Conservation (phyloP, 1,139 yeast species). For the Nematodospora anomalae region DNA sequence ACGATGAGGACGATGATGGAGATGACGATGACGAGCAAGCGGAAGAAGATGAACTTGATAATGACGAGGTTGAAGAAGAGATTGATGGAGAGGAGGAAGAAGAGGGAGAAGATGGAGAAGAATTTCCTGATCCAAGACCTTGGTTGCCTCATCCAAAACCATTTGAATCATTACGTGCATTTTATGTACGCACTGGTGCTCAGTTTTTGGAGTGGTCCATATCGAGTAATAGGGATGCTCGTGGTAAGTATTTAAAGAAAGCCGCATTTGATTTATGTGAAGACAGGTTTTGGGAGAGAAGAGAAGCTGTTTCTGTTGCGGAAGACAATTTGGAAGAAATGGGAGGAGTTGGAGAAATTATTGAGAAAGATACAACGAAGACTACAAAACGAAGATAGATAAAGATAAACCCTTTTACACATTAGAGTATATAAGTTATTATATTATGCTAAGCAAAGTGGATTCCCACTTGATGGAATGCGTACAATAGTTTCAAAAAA, state of each 20-base stretch:
- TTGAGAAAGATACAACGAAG: constrained; percentile 71
- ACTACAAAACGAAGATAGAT: constrained; percentile 42
- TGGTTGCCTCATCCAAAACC: constrained; percentile 98
- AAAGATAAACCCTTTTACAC: neutral
- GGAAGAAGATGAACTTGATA: constrained; percentile 52
- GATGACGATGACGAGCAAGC: constrained; percentile 69
- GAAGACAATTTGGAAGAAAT: constrained; percentile 88
- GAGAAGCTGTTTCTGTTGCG: constrained; percentile 84
- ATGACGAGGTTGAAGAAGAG: constrained; percentile 50
- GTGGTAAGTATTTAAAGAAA: constrained; percentile 87
- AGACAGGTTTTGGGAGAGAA: constrained; percentile 98
- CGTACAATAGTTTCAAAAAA: constrained; percentile 80
- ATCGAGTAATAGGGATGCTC: constrained; percentile 77
- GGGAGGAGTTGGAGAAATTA: constrained; percentile 88
- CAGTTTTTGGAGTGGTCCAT: constrained; percentile 91
- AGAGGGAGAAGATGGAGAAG: constrained; percentile 65
- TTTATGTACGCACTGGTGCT: constrained; percentile 84
- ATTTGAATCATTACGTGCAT: constrained; percentile 81
- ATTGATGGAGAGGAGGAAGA: constrained; percentile 62
- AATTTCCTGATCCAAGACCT: constrained; percentile 87
- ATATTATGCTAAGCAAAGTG: constrained; percentile 69
- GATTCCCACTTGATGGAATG: constrained; percentile 95
- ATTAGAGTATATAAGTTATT: too few species aligned
- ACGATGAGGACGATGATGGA: constrained; percentile 40
- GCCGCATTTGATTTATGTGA: constrained; percentile 90